phyloP scores from a whole-genome alignment of 148 eudicot species.

The Rhododendron henanense region DNA sequence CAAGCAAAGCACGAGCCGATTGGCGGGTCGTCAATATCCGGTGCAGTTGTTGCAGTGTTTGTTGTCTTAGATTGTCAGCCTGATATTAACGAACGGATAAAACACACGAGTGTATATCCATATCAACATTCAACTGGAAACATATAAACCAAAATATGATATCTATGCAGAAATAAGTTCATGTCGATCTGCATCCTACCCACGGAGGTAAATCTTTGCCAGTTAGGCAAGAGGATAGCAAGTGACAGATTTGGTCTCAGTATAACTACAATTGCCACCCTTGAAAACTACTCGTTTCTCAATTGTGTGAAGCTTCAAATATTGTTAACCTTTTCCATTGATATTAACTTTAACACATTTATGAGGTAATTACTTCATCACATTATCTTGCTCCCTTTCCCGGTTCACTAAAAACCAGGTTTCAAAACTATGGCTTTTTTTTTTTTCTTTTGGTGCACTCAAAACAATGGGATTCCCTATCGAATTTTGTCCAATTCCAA shows the following conservation, averaged over 20 bases:
- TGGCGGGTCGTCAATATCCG: slow-evolving; percentile 42
- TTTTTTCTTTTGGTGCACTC: background rate
- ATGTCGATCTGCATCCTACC: background rate
- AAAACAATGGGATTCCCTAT: background rate
- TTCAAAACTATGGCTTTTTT: background rate
- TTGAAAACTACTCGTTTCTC: background rate
- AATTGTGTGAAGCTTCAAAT: background rate
- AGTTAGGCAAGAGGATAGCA: background rate
- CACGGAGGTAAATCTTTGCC: background rate
- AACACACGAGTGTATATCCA: background rate
- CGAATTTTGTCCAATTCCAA: background rate
- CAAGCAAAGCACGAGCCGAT: slow-evolving; percentile 41
- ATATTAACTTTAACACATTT: background rate
- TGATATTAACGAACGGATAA: background rate
- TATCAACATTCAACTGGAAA: background rate
- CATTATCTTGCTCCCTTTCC: background rate
- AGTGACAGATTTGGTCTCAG: background rate
- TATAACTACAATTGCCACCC: background rate
- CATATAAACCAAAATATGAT: background rate
- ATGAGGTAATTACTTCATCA: background rate
- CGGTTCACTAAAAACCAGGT: background rate
- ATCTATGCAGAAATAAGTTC: background rate
- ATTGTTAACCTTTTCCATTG: background rate
- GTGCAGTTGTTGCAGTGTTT: slow-evolving; percentile 42
- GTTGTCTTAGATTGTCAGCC: slow-evolving; percentile 43